A percentile compares a stretch with the other conserved stretches of the same genome.
Conservation (phyloP, 2,329 filamentous ascomycete genomes). For the Fusarium beomiforme region DNA sequence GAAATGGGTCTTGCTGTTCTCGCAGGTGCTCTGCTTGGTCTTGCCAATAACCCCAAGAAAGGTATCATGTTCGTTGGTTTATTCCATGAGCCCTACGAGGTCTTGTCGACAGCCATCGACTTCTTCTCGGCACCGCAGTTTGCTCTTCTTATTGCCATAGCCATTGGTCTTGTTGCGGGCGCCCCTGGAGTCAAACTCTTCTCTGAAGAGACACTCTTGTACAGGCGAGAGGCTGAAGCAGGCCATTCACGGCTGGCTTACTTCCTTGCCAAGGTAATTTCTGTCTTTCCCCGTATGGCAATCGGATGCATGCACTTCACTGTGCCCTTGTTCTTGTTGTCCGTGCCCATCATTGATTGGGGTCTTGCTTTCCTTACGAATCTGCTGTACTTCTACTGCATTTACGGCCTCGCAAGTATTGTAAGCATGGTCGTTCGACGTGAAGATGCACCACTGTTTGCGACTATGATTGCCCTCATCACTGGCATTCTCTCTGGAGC, state of each 20-base stretch:
- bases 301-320: constrained; percentile 65
- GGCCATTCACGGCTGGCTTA: constrained; percentile 66
- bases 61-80: constrained; percentile 65
- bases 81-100: constrained; percentile 60
- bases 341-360: constrained; percentile 61
- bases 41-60: constrained; percentile 59
- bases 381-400: constrained; percentile 66
- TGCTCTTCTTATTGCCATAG: constrained; percentile 62
- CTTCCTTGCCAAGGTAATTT: constrained; percentile 64
- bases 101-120: constrained; percentile 63
- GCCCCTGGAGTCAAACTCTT: constrained; percentile 66
- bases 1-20: constrained; percentile 64
- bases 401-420: constrained; percentile 64
- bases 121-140: constrained; percentile 62
- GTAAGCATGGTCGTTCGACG: constrained; percentile 64
- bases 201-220: constrained; percentile 54
- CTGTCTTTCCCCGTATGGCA: constrained; percentile 61
- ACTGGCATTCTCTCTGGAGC: constrained; percentile 64
- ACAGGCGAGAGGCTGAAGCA: constrained; percentile 64
- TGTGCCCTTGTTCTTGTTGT: constrained; percentile 59
- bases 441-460: constrained; percentile 66
- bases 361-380: constrained; percentile 60
- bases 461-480: constrained; percentile 64
- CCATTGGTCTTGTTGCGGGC: constrained; percentile 63
- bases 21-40: constrained; percentile 63